Evolutionary conservation across 805 yeast genomes (phyloP).

Genomic region (Yarrowia phangngaensis): DNA sequence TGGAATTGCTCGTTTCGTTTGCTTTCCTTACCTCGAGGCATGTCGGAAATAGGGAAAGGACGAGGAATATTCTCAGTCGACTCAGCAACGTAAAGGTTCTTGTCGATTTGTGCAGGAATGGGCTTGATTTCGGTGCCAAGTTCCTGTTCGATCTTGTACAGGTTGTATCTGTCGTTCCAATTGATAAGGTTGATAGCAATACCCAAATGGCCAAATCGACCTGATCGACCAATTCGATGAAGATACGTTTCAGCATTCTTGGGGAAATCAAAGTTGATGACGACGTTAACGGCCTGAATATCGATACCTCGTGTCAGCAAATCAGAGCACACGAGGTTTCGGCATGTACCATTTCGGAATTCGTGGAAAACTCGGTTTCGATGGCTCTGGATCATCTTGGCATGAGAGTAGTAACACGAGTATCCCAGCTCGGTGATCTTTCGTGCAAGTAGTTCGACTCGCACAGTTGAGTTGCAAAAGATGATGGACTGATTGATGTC

Average conservation of each 20-base stretch:
- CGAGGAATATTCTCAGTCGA: constrained; percentile 66
- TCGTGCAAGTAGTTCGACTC: constrained; percentile 93
- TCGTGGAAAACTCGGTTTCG: constrained; percentile 98
- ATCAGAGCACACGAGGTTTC: constrained; percentile 96
- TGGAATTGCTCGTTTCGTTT: constrained; percentile 27
- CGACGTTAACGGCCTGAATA: constrained; percentile 98
- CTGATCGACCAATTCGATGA: constrained; percentile 98
- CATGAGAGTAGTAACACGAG: constrained; percentile 95
- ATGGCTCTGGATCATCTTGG: constrained; percentile 94
- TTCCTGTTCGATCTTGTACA: constrained; percentile 94
- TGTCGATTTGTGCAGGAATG: constrained; percentile 90
- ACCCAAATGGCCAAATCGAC: constrained; percentile 98
- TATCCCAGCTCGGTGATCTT: constrained; percentile 95
- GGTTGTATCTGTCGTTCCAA: constrained; percentile 92
- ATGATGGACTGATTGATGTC: constrained; percentile 96
- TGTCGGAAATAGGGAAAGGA: constrained; percentile 74
- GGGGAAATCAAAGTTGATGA: constrained; percentile 97
- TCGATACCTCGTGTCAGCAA: constrained; percentile 96
- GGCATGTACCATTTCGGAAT: constrained; percentile 95
- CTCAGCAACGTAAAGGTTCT: constrained; percentile 73
- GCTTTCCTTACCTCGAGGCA: constrained; percentile 32
- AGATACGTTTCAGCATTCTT: constrained; percentile 95
- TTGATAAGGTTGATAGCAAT: constrained; percentile 93
- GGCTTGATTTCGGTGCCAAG: constrained; percentile 96
- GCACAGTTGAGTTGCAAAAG: constrained; percentile 92